Conservation (phyloP, 768 basidiomycete genomes). For the Exsudoporus frostii region DNA sequence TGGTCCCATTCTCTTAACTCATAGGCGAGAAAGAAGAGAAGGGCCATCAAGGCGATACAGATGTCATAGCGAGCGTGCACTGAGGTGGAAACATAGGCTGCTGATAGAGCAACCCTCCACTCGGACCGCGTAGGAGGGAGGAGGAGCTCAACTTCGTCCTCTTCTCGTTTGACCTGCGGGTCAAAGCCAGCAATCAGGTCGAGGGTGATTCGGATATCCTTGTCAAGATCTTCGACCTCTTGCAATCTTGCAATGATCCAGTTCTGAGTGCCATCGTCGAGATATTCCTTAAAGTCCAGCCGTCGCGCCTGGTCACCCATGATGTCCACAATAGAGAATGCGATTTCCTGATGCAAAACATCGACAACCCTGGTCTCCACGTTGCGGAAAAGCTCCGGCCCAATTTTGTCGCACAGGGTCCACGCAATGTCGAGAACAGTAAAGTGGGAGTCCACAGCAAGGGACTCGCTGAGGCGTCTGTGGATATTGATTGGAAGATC, state of each 20-base stretch:
- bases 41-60: conserved; percentile 57
- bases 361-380: conserved; percentile 61
- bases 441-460: conserved; percentile 49
- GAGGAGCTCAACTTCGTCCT: conserved; percentile 61
- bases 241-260: conserved; percentile 64
- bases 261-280: conserved; percentile 57
- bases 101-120: conserved; percentile 59
- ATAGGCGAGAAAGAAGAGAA: conserved; percentile 70
- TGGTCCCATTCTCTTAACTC: conserved; percentile 64
- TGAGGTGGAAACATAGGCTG: conserved; percentile 59
- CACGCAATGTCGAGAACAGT: conserved; percentile 59
- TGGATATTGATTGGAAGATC: conserved; percentile 65
- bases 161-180: conserved; percentile 67
- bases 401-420: conserved; percentile 60
- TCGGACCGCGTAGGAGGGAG: conserved; percentile 53
- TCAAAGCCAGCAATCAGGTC: conserved; percentile 75
- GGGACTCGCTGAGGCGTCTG: conserved; percentile 44
- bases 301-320: conserved; percentile 61
- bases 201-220: conserved; percentile 52
- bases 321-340: conserved; percentile 75
- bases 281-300: conserved; percentile 47
- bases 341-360: conserved; percentile 72
- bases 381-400: conserved; percentile 50
- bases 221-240: conserved; percentile 53
- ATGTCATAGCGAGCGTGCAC: conserved; percentile 76